Conservation (phyloP, 176 grass and related monocot species). For the Zoysia pacifica region DNA sequence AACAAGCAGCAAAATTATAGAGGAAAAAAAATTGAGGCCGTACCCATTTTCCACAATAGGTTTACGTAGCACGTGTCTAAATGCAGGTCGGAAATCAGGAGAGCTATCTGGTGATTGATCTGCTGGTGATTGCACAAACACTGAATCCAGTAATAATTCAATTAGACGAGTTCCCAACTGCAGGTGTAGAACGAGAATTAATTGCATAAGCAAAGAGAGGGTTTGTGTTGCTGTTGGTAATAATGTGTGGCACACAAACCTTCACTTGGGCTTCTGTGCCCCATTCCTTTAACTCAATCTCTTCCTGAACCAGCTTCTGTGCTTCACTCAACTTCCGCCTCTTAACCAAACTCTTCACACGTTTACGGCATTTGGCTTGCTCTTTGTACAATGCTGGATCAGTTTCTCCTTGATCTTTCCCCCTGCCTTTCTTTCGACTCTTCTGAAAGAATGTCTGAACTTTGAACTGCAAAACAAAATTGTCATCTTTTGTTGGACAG, state of each 20-base stretch:
- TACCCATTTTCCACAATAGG: conserved; percentile 80
- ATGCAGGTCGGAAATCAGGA: conserved; percentile 88
- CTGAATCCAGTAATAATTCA: conserved; percentile 86
- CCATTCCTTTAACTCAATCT: conserved; percentile 85
- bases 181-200: conserved; percentile 36
- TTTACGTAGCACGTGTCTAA: conserved; percentile 63
- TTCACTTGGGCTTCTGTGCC: conserved; percentile 81
- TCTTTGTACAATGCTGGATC: conserved; percentile 54
- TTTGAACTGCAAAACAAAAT: conserved; percentile 64
- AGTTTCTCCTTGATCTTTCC: conserved; percentile 53
- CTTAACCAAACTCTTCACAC: conserved; percentile 62
- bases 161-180: conserved; percentile 88
- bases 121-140: conserved; percentile 74
- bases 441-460: conserved; percentile 80
- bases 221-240: conserved; percentile 13
- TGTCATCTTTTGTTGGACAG: background rate
- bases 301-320: conserved; percentile 74
- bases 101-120: conserved; percentile 58
- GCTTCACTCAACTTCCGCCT: conserved; percentile 66
- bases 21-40: conserved; percentile 2
- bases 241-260: conserved; percentile 42
- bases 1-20: conserved; percentile 13
- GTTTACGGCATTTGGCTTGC: conserved; percentile 60
- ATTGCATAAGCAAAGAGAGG: conserved; percentile 21
- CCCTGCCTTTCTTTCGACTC: conserved; percentile 57